phyloP scores from a whole-genome alignment of 768 basidiomycete genomes.

The Favolaschia claudopus region DNA sequence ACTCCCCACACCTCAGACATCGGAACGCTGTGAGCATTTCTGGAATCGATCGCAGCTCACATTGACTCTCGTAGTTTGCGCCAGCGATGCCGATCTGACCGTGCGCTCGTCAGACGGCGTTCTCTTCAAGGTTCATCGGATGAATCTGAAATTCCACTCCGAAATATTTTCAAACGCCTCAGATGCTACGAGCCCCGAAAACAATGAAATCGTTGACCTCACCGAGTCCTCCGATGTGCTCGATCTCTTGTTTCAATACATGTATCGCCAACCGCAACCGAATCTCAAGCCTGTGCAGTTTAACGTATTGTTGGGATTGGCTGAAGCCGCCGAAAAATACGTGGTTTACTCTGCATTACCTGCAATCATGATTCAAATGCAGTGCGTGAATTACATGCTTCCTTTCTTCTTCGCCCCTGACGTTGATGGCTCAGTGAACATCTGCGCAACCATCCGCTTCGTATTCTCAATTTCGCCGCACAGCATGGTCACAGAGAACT shows the following conservation, averaged over 20 bases:
- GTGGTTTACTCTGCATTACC: conserved; percentile 17
- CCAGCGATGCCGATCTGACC: conserved; percentile 17
- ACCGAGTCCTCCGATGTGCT: conserved; percentile 25
- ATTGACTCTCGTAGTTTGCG: conserved; percentile 14
- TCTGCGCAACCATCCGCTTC: not conserved
- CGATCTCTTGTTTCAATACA: conserved; percentile 31
- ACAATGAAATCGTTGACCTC: conserved; percentile 20
- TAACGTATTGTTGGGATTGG: conserved; percentile 14
- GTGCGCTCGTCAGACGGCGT: conserved; percentile 22
- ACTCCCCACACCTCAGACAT: too few species aligned
- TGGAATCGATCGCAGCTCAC: too few species aligned
- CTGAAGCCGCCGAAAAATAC: conserved; percentile 34
- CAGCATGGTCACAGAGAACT: not conserved
- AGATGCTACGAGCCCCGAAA: not conserved
- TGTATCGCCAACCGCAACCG: conserved; percentile 29
- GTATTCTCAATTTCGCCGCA: not conserved
- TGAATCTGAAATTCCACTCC: conserved; percentile 26
- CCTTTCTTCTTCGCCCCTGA: too few species aligned
- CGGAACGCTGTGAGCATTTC: too few species aligned
- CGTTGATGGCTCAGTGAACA: too few species aligned
- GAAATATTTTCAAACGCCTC: conserved; percentile 22
- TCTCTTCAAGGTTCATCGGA: conserved; percentile 26
- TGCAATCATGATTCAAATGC: not conserved
- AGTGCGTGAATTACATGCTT: not conserved
- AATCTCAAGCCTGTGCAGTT: conserved; percentile 20